Percentiles rank a stretch among this genome's conserved stretches.
Evolutionary conservation across 2,329 filamentous ascomycete species (phyloP).

Genomic region (Colletotrichum euphorbiae): DNA sequence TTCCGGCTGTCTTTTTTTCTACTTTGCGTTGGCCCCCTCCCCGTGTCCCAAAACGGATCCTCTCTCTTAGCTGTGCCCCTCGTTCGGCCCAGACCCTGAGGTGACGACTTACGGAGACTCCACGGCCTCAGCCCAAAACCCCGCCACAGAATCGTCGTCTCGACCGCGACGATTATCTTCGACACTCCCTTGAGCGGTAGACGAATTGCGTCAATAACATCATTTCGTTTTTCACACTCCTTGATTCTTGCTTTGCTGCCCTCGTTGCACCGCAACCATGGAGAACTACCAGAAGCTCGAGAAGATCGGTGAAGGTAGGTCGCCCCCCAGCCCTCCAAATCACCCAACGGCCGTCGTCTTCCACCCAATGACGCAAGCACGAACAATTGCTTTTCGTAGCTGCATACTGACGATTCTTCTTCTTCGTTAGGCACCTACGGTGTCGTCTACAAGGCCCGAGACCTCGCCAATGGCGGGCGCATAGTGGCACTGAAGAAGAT

Average conservation of each 20-base stretch:
- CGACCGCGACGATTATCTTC: slow-evolving; percentile 13
- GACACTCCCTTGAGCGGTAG: not conserved
- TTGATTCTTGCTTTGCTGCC: slow-evolving; percentile 10
- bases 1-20: slow-evolving; percentile 19
- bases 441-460: slow-evolving; percentile 93
- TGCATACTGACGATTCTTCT: slow-evolving; percentile 11
- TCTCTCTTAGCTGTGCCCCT: slow-evolving; percentile 29
- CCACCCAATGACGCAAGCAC: slow-evolving; percentile 15
- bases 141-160: slow-evolving; percentile 24
- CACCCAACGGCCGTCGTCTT: not conserved
- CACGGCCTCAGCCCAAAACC: slow-evolving; percentile 18
- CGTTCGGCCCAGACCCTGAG: slow-evolving; percentile 34
- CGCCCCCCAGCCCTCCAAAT: not conserved
- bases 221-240: not conserved
- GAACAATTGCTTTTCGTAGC: not conserved
- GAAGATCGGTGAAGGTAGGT: slow-evolving; percentile 93
- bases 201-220: slow-evolving; percentile 7
- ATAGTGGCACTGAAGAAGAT: slow-evolving; percentile 97
- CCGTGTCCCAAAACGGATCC: slow-evolving; percentile 21
- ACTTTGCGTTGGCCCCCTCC: slow-evolving; percentile 4
- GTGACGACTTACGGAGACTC: slow-evolving; percentile 20
- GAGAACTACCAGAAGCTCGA: slow-evolving; percentile 97
- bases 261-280: slow-evolving; percentile 62
- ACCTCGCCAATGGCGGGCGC: slow-evolving; percentile 82
- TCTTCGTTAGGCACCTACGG: slow-evolving; percentile 83